Evolutionary conservation across 2,329 filamentous ascomycete species (phyloP).

Genomic region (Epichloe baconii): DNA sequence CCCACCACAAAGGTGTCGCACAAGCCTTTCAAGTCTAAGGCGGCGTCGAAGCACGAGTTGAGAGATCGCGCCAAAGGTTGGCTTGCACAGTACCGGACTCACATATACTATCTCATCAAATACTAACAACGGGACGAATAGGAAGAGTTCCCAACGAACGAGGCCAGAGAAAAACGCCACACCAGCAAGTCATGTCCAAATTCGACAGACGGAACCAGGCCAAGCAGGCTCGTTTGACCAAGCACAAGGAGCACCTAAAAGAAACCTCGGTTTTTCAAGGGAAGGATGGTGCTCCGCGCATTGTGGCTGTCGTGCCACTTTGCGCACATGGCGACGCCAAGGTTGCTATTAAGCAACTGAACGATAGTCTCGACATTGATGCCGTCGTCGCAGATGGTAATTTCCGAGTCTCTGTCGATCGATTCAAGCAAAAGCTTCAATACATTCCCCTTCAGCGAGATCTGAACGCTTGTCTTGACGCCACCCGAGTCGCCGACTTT

Average conservation of each 20-base stretch:
- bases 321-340: conserved; percentile 58
- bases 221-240: conserved; percentile 74
- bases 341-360: conserved; percentile 56
- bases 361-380: conserved; percentile 67
- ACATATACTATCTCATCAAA: background rate
- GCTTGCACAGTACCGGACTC: background rate
- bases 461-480: conserved; percentile 67
- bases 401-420: conserved; percentile 59
- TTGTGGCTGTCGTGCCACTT: conserved; percentile 79
- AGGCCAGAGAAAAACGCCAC: conserved; percentile 70
- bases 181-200: conserved; percentile 96
- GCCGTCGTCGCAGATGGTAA: conserved; percentile 46
- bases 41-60: conserved; percentile 76
- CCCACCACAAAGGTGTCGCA: conserved; percentile 80
- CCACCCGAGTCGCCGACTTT: conserved; percentile 80
- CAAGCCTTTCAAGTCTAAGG: conserved; percentile 87
- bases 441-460: conserved; percentile 67
- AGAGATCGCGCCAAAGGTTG: conserved; percentile 77
- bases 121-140: conserved; percentile 20
- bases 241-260: conserved; percentile 70
- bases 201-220: conserved; percentile 90
- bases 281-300: conserved; percentile 70
- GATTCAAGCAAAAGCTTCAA: conserved; percentile 90
- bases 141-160: conserved; percentile 68
- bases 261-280: conserved; percentile 75